Percentiles rank a stretch among this genome's conserved stretches.
phyloP scores from a whole-genome alignment of 2,329 filamentous ascomycete species.

The Exophiala sp. region DNA sequence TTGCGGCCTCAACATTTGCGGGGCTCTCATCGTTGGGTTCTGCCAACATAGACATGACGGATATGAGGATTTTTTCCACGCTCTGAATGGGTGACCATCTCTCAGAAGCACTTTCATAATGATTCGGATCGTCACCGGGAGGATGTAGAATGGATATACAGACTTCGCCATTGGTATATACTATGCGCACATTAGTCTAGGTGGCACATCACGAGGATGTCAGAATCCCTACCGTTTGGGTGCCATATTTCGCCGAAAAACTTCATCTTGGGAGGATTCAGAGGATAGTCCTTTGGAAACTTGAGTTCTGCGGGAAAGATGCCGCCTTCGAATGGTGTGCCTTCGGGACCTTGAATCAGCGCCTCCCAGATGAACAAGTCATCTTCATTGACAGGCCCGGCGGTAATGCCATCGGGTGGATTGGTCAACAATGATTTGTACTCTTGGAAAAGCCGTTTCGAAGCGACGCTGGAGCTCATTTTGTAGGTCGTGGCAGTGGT shows the following conservation, averaged over 20 bases:
- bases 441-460: constrained; percentile 86
- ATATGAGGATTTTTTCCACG: constrained; percentile 95
- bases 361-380: constrained; percentile 97
- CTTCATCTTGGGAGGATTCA: constrained; percentile 92
- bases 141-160: constrained; percentile 98
- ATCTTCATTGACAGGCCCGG: constrained; percentile 88
- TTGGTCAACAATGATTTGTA: constrained; percentile 92
- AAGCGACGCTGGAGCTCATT: constrained; percentile 54
- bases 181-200: constrained; percentile 43
- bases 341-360: constrained; percentile 90
- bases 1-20: constrained; percentile 91
- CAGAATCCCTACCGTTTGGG: constrained; percentile 71
- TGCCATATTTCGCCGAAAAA: constrained; percentile 95
- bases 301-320: constrained; percentile 92
- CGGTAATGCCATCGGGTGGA: constrained; percentile 95
- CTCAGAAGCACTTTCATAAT: constrained; percentile 94
- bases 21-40: constrained; percentile 97
- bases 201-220: not conserved
- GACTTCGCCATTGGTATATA: constrained; percentile 86
- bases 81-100: constrained; percentile 96
- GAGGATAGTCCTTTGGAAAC: constrained; percentile 95
- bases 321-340: constrained; percentile 92
- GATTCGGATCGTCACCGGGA: constrained; percentile 94
- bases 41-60: constrained; percentile 96
- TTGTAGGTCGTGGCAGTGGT: not conserved